Evolutionary conservation across 495 filamentous ascomycete genomes (phyloP), one percentile per base, ranked within the genome.

Genomic region (Penicillium robsamsonii): DNA sequence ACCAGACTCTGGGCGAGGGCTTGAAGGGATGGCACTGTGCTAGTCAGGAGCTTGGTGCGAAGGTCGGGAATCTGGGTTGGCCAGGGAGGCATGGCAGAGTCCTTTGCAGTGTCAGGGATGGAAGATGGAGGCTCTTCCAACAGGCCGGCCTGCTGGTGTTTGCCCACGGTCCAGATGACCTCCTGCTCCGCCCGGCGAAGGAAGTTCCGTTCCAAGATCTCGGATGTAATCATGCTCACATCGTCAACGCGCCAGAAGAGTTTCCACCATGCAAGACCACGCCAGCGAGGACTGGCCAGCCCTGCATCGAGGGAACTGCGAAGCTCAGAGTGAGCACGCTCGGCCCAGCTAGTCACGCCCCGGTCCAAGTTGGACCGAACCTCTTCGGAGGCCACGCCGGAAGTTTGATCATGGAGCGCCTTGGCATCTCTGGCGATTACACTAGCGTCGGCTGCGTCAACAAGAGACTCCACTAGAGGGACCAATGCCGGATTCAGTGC

Each of bases 211-310:
- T 83, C 79, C 4, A 97, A 70, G 50, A 96, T 84, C 56, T 95
- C 88, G 3, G 84, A 84, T 2, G 87, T 82, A 45, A 94, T 83
- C 79, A 90, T 86, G 29, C 81, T 79, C 38, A 98, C 91, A 61
- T 97, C 93, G 68, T 97, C 94, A 44, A 90, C 90, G 12, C 88
- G 86, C 91, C 91, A 97, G 64, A 96, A 86, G 12, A 98, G 83
- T 67, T 95, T 96, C 89, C 90, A 97, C 94, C 93, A 98, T 10
- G 81, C 79, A 2, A 96, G 75, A 17, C 83, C 86, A 3, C 79
- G 77, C 93, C 93, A 97, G 25, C 80, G 70, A 38, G 73, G 76
- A 37, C 83, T 83, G 12, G 80, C 68, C 61, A 96, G 93, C 5
- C 88, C 91, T 31, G 76, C 68, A 53, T 91, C 86, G 2, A 97